phyloP scores from a whole-genome alignment of 768 basidiomycete genomes.

The Paxillus ammoniavirescens region DNA sequence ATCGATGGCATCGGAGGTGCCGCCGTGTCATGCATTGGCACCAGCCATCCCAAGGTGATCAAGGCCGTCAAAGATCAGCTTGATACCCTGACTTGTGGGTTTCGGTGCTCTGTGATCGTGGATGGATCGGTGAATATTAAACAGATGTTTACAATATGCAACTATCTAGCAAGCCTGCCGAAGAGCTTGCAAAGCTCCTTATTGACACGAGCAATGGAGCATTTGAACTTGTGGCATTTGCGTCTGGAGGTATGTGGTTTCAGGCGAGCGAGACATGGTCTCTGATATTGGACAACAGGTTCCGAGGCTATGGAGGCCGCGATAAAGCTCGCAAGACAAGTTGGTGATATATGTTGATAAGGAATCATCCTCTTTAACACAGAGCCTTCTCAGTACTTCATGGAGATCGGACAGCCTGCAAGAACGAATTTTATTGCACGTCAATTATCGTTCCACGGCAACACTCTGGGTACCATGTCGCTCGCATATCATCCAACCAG shows the following conservation, averaged over 20 bases:
- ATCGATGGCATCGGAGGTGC: slow-evolving; percentile 86
- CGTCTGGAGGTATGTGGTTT: slow-evolving; percentile 61
- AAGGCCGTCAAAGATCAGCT: slow-evolving; percentile 78
- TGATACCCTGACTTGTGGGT: slow-evolving; percentile 73
- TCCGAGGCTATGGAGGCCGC: slow-evolving; percentile 88
- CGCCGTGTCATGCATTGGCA: slow-evolving; percentile 78
- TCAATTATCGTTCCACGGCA: slow-evolving; percentile 81
- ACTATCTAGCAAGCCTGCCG: slow-evolving; percentile 76
- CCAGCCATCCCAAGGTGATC: slow-evolving; percentile 67
- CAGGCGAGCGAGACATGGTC: neutral
- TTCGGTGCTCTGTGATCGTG: neutral
- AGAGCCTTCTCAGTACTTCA: slow-evolving; percentile 52
- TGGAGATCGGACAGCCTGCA: slow-evolving; percentile 65
- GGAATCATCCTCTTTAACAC: slow-evolving; percentile 6
- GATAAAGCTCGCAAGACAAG: slow-evolving; percentile 81
- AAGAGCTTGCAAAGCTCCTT: slow-evolving; percentile 68
- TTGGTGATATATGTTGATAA: slow-evolving; percentile 24
- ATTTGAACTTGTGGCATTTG: slow-evolving; percentile 69
- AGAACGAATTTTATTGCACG: slow-evolving; percentile 80
- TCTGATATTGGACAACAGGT: slow-evolving; percentile 42
- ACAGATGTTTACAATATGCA: slow-evolving; percentile 88
- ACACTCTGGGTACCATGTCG: slow-evolving; percentile 70
- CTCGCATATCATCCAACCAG: slow-evolving; percentile 66
- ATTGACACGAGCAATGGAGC: slow-evolving; percentile 69
- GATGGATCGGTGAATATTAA: neutral